These are phyloP conservation scores for baker's yeast (Saccharomyces cerevisiae) DNA, from an alignment of 805 yeast genomes.

Conservation along the genomic window DNA sequence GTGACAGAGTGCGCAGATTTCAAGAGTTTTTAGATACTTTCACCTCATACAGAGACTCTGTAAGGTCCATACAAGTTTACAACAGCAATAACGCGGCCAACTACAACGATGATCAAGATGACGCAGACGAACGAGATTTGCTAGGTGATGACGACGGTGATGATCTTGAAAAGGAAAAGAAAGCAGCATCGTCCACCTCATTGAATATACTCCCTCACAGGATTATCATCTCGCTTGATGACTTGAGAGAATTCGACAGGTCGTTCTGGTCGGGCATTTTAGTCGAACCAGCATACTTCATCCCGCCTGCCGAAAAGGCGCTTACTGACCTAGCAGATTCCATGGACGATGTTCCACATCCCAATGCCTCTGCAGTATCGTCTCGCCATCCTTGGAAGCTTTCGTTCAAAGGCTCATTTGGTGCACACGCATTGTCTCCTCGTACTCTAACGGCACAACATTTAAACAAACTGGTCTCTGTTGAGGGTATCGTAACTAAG, in stretches of 20 bases:
- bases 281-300: slow-evolving; percentile 67
- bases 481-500: slow-evolving; percentile 93
- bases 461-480: slow-evolving; percentile 72
- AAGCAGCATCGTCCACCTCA: slow-evolving; percentile 1
- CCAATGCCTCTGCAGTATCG: slow-evolving; percentile 55
- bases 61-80: slow-evolving; percentile 63
- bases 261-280: slow-evolving; percentile 72
- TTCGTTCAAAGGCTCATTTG: slow-evolving; percentile 86
- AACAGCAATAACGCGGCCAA: slow-evolving; percentile 35
- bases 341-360: slow-evolving; percentile 36
- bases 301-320: slow-evolving; percentile 87
- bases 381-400: slow-evolving; percentile 37
- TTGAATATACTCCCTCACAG: slow-evolving; percentile 33
- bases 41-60: slow-evolving; percentile 59
- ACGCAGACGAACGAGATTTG: slow-evolving; percentile 5
- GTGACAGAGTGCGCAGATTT: slow-evolving; percentile 80
- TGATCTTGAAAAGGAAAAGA: slow-evolving; percentile 8
- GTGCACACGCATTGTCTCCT: slow-evolving; percentile 79
- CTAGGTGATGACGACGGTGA: slow-evolving; percentile 4
- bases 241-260: slow-evolving; percentile 73
- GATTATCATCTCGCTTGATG: slow-evolving; percentile 72
- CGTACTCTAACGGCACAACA: slow-evolving; percentile 72
- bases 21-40: slow-evolving; percentile 74
- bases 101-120: slow-evolving; percentile 8
- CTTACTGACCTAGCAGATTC: slow-evolving; percentile 70